Conservation (phyloP, 257 asterid genomes). For the Salvia miltiorrhiza region DNA sequence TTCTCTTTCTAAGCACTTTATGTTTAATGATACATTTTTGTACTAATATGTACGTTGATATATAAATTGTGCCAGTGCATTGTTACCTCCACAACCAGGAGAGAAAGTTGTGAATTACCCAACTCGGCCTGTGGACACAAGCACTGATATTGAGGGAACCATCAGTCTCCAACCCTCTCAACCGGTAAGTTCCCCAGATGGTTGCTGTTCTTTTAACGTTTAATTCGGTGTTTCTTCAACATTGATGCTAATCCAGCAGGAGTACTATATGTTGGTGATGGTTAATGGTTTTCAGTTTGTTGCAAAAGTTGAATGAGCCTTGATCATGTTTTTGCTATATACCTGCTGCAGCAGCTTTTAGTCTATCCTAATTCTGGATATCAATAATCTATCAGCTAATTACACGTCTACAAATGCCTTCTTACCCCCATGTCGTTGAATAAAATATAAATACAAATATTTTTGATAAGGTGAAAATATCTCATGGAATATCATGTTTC, state of each 20-base stretch:
- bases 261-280: slow-evolving; percentile 13
- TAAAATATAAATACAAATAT: neutral
- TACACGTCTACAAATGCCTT: slow-evolving; percentile 15
- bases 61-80: slow-evolving; percentile 53
- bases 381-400: slow-evolving; percentile 4
- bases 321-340: neutral
- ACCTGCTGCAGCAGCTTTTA: slow-evolving; percentile 8
- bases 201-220: slow-evolving; percentile 14
- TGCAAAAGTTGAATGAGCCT: slow-evolving; percentile 8
- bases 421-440: neutral
- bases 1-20: neutral
- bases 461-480: slow-evolving; percentile 10
- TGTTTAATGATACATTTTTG: neutral
- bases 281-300: neutral
- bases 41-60: slow-evolving; percentile 9
- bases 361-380: neutral
- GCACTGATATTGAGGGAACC: slow-evolving; percentile 93
- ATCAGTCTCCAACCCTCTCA: slow-evolving; percentile 92
- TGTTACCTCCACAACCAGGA: slow-evolving; percentile 85
- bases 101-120: slow-evolving; percentile 94
- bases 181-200: slow-evolving; percentile 47
- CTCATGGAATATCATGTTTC: slow-evolving; percentile 8
- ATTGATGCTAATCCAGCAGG: neutral
- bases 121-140: slow-evolving; percentile 86
- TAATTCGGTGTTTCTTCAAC: slow-evolving; percentile 7